Conservation (phyloP, 169 alveolate genomes). For the Plasmodium coatneyi region DNA sequence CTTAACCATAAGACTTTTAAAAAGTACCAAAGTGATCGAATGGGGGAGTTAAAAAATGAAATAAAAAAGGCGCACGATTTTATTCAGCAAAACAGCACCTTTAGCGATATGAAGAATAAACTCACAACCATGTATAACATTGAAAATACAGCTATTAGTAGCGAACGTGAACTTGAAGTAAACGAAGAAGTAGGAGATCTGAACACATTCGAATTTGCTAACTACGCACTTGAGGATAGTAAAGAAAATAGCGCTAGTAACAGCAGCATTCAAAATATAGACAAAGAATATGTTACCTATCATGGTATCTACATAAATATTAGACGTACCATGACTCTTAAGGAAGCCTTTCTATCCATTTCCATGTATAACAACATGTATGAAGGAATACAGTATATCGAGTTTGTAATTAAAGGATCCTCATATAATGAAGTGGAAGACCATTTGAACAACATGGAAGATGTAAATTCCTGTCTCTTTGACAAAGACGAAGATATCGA, state of each 20-base stretch:
- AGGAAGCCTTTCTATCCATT: constrained; percentile 14
- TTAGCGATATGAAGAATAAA: constrained; percentile 17
- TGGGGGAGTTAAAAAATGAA: constrained; percentile 15
- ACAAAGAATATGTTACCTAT: neutral
- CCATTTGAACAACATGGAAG: constrained; percentile 10
- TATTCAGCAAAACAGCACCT: constrained; percentile 13
- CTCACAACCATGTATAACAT: constrained; percentile 21
- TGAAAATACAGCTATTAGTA: neutral
- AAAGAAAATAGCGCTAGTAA: neutral
- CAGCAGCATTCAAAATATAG: neutral
- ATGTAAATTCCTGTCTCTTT: constrained; percentile 32
- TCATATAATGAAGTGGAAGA: constrained; percentile 34
- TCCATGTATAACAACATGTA: neutral
- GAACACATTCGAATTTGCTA: neutral
- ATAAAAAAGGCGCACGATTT: constrained; percentile 1
- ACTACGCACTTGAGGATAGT: neutral
- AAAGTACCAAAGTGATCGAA: neutral
- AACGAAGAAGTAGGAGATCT: constrained; percentile 18
- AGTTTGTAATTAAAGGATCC: constrained; percentile 39
- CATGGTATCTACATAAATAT: constrained; percentile 38
- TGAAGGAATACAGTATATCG: constrained; percentile 12
- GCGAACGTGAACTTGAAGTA: neutral
- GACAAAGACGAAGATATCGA: neutral
- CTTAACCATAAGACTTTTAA: constrained; percentile 21
- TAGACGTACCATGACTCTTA: constrained; percentile 5